A percentile compares a stretch with the other conserved stretches of the same genome.
phyloP scores from a whole-genome alignment of 2,329 filamentous ascomycete species.

The Paecilomyces sp. region DNA sequence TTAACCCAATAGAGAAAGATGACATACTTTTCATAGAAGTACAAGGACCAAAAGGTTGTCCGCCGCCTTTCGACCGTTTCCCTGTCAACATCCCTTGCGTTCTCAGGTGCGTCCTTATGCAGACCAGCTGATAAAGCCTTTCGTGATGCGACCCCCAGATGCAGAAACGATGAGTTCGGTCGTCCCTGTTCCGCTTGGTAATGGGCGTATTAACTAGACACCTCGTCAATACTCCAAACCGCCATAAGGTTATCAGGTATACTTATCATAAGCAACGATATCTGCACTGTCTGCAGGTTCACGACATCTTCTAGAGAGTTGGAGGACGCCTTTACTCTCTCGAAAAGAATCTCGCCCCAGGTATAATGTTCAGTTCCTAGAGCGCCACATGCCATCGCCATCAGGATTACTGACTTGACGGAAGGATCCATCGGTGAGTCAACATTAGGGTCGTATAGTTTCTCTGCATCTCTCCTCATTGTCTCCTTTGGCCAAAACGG shows the following conservation, averaged over 20 bases:
- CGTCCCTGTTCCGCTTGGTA: conserved; percentile 39
- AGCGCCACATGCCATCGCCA: conserved; percentile 31
- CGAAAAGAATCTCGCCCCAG: conserved; percentile 36
- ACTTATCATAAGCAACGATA: conserved; percentile 42
- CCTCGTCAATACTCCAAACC: conserved; percentile 1
- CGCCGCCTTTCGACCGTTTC: conserved; percentile 8
- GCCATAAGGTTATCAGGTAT: background rate
- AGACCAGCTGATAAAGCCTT: conserved; percentile 39
- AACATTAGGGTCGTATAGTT: conserved; percentile 20
- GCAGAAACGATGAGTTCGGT: conserved; percentile 38
- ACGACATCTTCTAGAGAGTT: conserved; percentile 37
- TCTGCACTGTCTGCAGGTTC: conserved; percentile 38
- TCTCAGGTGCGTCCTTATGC: conserved; percentile 34
- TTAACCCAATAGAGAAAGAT: background rate
- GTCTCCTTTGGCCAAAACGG: conserved; percentile 29
- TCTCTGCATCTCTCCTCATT: conserved; percentile 28
- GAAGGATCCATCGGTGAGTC: conserved; percentile 19
- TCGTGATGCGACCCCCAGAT: conserved; percentile 33
- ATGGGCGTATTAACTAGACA: conserved; percentile 26
- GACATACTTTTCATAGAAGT: conserved; percentile 38
- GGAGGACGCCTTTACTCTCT: conserved; percentile 35
- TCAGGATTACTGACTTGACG: conserved; percentile 29
- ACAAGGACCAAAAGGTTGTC: conserved; percentile 34
- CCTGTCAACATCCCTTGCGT: conserved; percentile 7
- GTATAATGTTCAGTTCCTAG: conserved; percentile 32